Percentiles rank a stretch among this genome's conserved stretches.
phyloP scores from a whole-genome alignment of 2,329 filamentous ascomycete genomes.

The Trichoderma harzianum region DNA sequence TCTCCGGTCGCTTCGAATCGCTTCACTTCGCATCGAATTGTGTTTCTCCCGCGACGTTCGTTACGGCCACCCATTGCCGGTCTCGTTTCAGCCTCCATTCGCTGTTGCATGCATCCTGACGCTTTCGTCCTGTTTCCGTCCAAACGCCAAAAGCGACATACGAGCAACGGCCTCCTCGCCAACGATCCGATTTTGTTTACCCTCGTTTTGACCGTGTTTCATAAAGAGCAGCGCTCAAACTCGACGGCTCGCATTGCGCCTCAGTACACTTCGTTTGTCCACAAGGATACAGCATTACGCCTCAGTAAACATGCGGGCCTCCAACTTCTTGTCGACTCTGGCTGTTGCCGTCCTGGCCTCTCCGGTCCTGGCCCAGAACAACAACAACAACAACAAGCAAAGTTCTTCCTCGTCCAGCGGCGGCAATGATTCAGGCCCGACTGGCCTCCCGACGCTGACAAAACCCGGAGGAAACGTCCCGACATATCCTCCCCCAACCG shows the following conservation, averaged over 20 bases:
- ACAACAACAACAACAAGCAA: constrained; percentile 17
- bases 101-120: neutral
- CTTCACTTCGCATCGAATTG: neutral
- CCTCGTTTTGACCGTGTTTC: neutral
- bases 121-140: neutral
- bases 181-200: neutral
- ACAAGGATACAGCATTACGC: neutral
- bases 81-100: neutral
- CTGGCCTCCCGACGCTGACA: constrained; percentile 43
- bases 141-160: neutral
- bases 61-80: neutral
- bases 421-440: constrained; percentile 26
- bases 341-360: constrained; percentile 30
- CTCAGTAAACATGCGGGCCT: constrained; percentile 6
- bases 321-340: constrained; percentile 25
- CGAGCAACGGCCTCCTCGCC: neutral
- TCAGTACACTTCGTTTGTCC: neutral
- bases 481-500: constrained; percentile 67
- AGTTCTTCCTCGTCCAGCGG: constrained; percentile 15
- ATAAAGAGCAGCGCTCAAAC: neutral
- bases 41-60: neutral
- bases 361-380: constrained; percentile 34
- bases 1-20: neutral
- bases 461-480: constrained; percentile 35
- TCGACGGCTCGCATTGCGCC: neutral